These are phyloP conservation scores for Akanthomyces uredinophilus DNA, from an alignment of 2,329 filamentous ascomycete species.

Conservation along the genomic window DNA sequence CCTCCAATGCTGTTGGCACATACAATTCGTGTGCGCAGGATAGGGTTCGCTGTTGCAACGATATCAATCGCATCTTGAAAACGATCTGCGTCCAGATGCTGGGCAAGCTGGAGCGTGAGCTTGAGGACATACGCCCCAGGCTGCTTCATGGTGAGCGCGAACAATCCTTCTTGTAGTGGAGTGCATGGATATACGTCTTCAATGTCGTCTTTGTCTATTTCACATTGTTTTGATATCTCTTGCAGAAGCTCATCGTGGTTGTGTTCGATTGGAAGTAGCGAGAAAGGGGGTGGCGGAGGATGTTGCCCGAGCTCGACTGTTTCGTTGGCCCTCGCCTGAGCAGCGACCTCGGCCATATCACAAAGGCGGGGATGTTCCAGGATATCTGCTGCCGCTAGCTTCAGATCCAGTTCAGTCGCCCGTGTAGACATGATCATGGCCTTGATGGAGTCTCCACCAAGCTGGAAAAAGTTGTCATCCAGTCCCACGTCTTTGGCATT, in stretches of 20 bases:
- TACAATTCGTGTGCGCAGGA: constrained; percentile 32
- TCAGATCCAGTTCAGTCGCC: background rate
- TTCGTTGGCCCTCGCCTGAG: background rate
- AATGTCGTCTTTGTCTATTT: constrained; percentile 18
- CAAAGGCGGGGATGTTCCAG: constrained; percentile 24
- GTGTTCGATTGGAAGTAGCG: background rate
- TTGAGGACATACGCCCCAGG: constrained; percentile 29
- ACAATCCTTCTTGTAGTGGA: constrained; percentile 30
- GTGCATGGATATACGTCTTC: constrained; percentile 32
- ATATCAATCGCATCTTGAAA: constrained; percentile 27
- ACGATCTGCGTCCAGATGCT: constrained; percentile 18
- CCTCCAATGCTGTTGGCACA: constrained; percentile 4
- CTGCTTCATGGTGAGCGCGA: constrained; percentile 30
- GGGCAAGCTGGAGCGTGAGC: constrained; percentile 20
- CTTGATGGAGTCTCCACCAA: constrained; percentile 40
- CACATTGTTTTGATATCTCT: constrained; percentile 20
- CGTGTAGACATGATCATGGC: constrained; percentile 29
- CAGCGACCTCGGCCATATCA: background rate
- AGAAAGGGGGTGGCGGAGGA: background rate
- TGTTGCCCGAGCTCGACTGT: too few relatives aligned
- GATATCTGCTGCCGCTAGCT: constrained; percentile 33
- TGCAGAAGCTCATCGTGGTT: constrained; percentile 16
- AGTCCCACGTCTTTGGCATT: constrained; percentile 24
- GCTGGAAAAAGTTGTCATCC: constrained; percentile 40
- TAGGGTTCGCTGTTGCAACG: constrained; percentile 23